A percentile compares a stretch with the other conserved stretches of the same genome.
Conservation (phyloP, 2,329 filamentous ascomycete species). For the Pseudogymnoascus sp. region DNA sequence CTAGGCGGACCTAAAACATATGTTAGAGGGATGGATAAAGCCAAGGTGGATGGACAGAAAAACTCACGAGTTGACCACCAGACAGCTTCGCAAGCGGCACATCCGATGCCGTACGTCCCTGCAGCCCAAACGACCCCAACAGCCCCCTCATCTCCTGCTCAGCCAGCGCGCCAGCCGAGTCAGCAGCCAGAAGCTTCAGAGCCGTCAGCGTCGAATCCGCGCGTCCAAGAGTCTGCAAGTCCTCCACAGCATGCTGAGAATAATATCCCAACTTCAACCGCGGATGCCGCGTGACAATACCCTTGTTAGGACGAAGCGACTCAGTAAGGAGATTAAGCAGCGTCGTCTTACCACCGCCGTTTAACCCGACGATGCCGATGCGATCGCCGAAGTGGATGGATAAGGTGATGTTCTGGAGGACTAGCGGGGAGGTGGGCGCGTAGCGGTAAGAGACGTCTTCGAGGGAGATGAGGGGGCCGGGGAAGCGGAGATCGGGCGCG, state of each 20-base stretch:
- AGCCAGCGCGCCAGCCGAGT: conserved; percentile 42
- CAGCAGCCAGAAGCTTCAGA: conserved; percentile 50
- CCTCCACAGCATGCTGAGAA: conserved; percentile 70
- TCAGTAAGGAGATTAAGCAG: conserved; percentile 64
- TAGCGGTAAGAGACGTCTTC: conserved; percentile 64
- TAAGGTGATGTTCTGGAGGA: conserved; percentile 56
- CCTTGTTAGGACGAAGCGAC: conserved; percentile 47
- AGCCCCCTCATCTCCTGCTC: conserved; percentile 63
- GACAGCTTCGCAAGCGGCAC: conserved; percentile 66
- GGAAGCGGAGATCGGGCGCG: conserved; percentile 63
- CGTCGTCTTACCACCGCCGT: conserved; percentile 76
- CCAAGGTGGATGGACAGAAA: not conserved
- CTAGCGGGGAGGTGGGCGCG: conserved; percentile 32
- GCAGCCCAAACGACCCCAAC: conserved; percentile 60
- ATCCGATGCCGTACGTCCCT: conserved; percentile 62
- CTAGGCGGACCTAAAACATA: conserved; percentile 51
- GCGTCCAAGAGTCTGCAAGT: conserved; percentile 48
- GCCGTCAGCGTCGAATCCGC: conserved; percentile 49
- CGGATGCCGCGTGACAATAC: conserved; percentile 57
- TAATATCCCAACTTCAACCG: conserved; percentile 67
- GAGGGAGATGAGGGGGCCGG: conserved; percentile 62
- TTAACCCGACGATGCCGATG: conserved; percentile 68
- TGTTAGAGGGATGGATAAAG: conserved; percentile 21
- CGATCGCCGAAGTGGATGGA: conserved; percentile 66
- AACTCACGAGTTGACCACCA: conserved; percentile 62